Base-by-base conservation (phyloP, 345 rosid genomes). In the Trapa bicornis region DNA sequence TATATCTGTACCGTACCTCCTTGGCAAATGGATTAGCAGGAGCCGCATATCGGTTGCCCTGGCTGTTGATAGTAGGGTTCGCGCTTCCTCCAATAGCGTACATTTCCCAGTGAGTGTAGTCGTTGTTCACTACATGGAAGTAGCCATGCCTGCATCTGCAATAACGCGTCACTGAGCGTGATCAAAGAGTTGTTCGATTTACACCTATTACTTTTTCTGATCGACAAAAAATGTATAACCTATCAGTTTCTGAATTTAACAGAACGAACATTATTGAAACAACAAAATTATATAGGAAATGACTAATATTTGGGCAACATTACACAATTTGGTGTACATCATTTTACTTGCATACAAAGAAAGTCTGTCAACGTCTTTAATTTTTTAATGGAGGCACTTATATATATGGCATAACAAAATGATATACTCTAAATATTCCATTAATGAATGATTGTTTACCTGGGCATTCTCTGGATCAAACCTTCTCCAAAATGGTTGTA, bases 81-180 rank as follows among this genome's bases (percentile, higher is more conserved):
- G 81, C 86, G 72, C 85, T 79, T 47, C 86, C 86, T 36, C 86
- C 86, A 52, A 82, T 82, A 45, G 86, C 86, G 73, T 82, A 82
- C 86, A 82, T 82, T 52, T 79, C 83, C 86, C 86, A 82, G 77
- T 82, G 86, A 50, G 86, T 82, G 76, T 82, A 82, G 74, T 82
- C 86, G 43, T 82, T 82, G 83, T 82, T 82, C 37, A 82, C 83
- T 73, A 82, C 83, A 48, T 82, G 86, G 86, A 82, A 82, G 61
- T 79, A 82, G 5, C 86, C 86, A 36, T 79, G 83, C 64, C 86
- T 67, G 67, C 86, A 82, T 71, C 85, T 81, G 78, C 43, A 38
- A 29, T 35, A 11, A 35, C 13, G 37, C 38, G 35, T 33, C 3
- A 11, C 33, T 22, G 2, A 54, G n/a, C 4, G 60, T 54, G 60